Percentiles rank a stretch among this genome's conserved stretches.
These are phyloP conservation scores for Alternaria tenuissima DNA, from an alignment of 2,329 filamentous ascomycete genomes.

Conservation along the genomic window DNA sequence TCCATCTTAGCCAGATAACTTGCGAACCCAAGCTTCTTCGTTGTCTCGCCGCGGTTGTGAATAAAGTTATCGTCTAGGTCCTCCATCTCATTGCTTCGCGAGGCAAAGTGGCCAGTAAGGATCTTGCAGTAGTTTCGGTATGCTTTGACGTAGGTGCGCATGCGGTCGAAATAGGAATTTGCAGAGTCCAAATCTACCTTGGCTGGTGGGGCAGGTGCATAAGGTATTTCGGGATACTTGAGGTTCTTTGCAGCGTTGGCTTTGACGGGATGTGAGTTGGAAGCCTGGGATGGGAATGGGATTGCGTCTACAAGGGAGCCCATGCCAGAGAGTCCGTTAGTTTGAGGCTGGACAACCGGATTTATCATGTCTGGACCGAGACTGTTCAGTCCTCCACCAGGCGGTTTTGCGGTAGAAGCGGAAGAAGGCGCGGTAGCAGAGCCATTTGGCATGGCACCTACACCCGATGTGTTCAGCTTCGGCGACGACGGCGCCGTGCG, in stretches of 20 bases:
- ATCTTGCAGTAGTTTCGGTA: slow-evolving; percentile 64
- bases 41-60: slow-evolving; percentile 59
- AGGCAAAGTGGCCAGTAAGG: slow-evolving; percentile 65
- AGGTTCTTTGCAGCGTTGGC: slow-evolving; percentile 52
- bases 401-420: slow-evolving; percentile 22
- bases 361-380: slow-evolving; percentile 60
- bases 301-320: slow-evolving; percentile 62
- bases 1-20: slow-evolving; percentile 68
- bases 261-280: slow-evolving; percentile 54
- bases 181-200: slow-evolving; percentile 59
- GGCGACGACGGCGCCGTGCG: slow-evolving; percentile 13
- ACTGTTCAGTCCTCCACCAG: slow-evolving; percentile 49
- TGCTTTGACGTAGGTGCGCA: slow-evolving; percentile 64
- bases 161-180: slow-evolving; percentile 61
- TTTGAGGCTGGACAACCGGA: slow-evolving; percentile 58
- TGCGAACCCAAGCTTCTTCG: slow-evolving; percentile 60
- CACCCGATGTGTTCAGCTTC: slow-evolving; percentile 12
- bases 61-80: slow-evolving; percentile 59
- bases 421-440: slow-evolving; percentile 24
- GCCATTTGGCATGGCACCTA: slow-evolving; percentile 25
- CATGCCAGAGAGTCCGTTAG: slow-evolving; percentile 60
- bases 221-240: slow-evolving; percentile 61
- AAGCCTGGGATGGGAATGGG: slow-evolving; percentile 66
- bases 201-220: slow-evolving; percentile 56
- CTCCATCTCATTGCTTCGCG: slow-evolving; percentile 58